Conservation (phyloP, 2,329 filamentous ascomycete species). For the Endocalyx cinctus region DNA sequence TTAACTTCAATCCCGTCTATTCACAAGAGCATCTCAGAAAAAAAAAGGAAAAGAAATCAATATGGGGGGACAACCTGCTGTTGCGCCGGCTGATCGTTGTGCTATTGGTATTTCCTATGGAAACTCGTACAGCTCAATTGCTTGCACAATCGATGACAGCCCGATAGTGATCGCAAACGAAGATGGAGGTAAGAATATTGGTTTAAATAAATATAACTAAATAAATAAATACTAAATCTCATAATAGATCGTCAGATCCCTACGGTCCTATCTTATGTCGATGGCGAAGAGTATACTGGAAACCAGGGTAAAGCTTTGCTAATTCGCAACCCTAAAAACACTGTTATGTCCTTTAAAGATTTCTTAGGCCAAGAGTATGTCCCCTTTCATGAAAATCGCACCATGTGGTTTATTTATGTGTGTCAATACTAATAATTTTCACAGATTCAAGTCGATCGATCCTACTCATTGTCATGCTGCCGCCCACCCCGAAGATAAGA, state of each 20-base stretch:
- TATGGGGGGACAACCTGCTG: slow-evolving; percentile 39
- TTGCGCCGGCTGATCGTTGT: slow-evolving; percentile 54
- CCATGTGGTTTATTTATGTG: slow-evolving; percentile 1
- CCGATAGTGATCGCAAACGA: slow-evolving; percentile 98
- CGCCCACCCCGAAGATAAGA: slow-evolving; percentile 76
- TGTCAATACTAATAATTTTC: slow-evolving; percentile 7
- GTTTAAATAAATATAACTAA: neutral
- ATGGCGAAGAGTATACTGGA: slow-evolving; percentile 95
- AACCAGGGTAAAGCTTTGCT: slow-evolving; percentile 93
- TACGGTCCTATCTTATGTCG: slow-evolving; percentile 87
- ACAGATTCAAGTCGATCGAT: slow-evolving; percentile 88
- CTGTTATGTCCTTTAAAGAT: slow-evolving; percentile 92
- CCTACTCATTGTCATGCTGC: slow-evolving; percentile 91
- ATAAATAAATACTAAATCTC: slow-evolving; percentile 12
- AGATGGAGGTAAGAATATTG: slow-evolving; percentile 71
- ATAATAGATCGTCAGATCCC: slow-evolving; percentile 88
- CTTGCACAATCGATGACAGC: slow-evolving; percentile 88
- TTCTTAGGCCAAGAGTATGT: slow-evolving; percentile 88
- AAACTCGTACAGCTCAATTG: slow-evolving; percentile 97
- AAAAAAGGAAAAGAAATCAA: no score
- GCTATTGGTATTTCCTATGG: slow-evolving; percentile 97
- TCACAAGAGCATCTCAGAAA: no score
- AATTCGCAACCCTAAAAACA: slow-evolving; percentile 88
- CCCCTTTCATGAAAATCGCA: no score
- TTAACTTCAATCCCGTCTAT: no score